Evolutionary conservation across 805 yeast genomes (phyloP).

Genomic region (Starmerella floris): DNA sequence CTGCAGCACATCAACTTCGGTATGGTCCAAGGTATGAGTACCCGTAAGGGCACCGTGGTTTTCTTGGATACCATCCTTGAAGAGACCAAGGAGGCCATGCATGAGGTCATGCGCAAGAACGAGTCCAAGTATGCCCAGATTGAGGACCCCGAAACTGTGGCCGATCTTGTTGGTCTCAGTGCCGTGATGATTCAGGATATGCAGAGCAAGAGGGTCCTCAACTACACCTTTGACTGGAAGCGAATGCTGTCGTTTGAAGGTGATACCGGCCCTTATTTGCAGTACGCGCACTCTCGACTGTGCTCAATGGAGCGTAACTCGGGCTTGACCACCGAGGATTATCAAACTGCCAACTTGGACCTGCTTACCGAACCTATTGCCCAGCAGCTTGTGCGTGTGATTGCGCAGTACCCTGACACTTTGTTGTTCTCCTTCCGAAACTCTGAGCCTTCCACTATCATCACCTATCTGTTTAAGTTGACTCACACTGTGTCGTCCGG

Average conservation of each 20-base stretch:
- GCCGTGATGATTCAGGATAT: conserved; percentile 99
- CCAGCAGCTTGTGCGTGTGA: conserved; percentile 52
- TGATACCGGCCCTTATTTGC: conserved; percentile 97
- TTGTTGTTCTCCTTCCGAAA: conserved; percentile 71
- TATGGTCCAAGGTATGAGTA: conserved; percentile 97
- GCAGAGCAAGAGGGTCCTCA: conserved; percentile 93
- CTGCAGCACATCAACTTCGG: conserved; percentile 86
- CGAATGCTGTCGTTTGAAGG: conserved; percentile 98
- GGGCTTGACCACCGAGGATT: conserved; percentile 22
- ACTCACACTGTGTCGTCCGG: conserved; percentile 93
- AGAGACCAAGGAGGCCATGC: conserved; percentile 88
- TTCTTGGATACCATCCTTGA: conserved; percentile 86
- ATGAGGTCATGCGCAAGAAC: conserved; percentile 88
- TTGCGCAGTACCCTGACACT: conserved; percentile 86
- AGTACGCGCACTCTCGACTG: conserved; percentile 94
- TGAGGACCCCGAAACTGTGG: conserved; percentile 85
- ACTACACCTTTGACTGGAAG: conserved; percentile 93
- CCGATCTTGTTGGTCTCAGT: conserved; percentile 88
- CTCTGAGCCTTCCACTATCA: conserved; percentile 84
- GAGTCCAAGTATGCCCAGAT: conserved; percentile 83
- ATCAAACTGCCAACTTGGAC: conserved; percentile 39
- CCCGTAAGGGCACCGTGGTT: conserved; percentile 97
- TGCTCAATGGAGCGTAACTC: conserved; percentile 88
- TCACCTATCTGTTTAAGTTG: conserved; percentile 81
- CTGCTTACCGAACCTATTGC: conserved; percentile 63